These are phyloP conservation scores for Cardamine chenopodiifolia DNA, from an alignment of 345 rosid species.

Conservation along the genomic window DNA sequence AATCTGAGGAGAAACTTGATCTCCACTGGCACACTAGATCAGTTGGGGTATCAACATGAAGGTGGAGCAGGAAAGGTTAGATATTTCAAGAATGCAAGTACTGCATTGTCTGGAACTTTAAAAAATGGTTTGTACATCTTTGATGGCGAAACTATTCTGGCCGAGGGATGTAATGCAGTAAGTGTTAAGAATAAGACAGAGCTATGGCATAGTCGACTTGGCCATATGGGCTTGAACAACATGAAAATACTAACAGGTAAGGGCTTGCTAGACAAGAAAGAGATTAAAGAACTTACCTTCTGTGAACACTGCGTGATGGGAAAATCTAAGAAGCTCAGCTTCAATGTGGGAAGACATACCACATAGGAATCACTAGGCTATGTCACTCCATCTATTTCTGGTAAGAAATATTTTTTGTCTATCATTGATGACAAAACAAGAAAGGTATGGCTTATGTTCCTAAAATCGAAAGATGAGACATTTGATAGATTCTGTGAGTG, in stretches of 20 bases:
- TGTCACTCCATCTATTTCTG: not conserved
- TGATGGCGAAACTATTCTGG: not conserved
- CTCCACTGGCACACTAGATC: not conserved
- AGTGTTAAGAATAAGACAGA: accelerated
- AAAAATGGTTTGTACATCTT: not conserved
- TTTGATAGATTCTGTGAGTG: not conserved
- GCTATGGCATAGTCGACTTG: not conserved
- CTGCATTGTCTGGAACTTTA: accelerated
- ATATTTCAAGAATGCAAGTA: not conserved
- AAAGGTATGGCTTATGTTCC: not conserved
- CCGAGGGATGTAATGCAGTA: not conserved
- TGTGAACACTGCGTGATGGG: not conserved
- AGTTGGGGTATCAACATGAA: not conserved
- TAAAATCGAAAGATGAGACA: not conserved
- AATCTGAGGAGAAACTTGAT: not conserved
- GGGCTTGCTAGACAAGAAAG: not conserved
- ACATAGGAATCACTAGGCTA: accelerated
- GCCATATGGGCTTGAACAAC: not conserved
- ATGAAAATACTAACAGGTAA: no score
- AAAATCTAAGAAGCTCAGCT: not conserved
- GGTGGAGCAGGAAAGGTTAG: not conserved
- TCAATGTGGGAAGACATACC: not conserved
- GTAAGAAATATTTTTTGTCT: not conserved
- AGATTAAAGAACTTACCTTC: accelerated
- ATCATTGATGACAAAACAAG: not conserved